Evolutionary conservation across 2,329 filamentous ascomycete genomes (phyloP).

Genomic region (Aspergillus versicolor): DNA sequence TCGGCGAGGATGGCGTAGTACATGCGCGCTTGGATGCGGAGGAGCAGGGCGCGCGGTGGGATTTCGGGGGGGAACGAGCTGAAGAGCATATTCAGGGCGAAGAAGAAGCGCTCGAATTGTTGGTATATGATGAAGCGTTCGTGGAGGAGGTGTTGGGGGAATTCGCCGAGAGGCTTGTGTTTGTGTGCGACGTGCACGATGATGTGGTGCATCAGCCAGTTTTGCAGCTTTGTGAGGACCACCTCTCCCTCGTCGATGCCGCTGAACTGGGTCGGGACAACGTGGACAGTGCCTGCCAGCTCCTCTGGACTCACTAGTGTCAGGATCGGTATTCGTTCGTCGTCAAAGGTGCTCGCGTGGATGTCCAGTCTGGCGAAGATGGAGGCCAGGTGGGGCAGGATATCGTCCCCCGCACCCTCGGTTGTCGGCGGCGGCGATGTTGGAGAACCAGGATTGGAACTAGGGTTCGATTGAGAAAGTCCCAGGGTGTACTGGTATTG

Average conservation of each 20-base stretch:
- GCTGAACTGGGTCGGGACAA: conserved; percentile 4
- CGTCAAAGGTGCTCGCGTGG: conserved; percentile 23
- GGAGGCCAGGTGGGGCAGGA: conserved; percentile 16
- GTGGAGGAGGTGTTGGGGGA: conserved; percentile 3
- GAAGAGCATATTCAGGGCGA: not conserved
- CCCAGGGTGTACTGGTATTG: not conserved
- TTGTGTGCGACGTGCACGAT: conserved; percentile 12
- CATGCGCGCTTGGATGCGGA: conserved; percentile 16
- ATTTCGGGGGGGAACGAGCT: not conserved
- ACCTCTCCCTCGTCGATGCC: conserved; percentile 14
- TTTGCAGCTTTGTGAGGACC: conserved; percentile 21
- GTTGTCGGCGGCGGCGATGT: not conserved
- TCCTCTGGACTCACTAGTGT: conserved; percentile 5
- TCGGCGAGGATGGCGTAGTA: conserved; percentile 17
- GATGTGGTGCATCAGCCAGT: conserved; percentile 23
- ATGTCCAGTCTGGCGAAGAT: conserved; percentile 21
- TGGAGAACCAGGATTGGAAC: too few species aligned
- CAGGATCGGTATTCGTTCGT: conserved; percentile 12
- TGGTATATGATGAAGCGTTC: conserved; percentile 13
- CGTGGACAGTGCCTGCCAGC: not conserved
- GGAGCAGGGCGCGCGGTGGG: conserved; percentile 4
- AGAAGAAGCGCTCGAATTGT: conserved; percentile 6
- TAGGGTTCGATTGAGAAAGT: too few species aligned
- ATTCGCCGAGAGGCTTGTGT: not conserved
- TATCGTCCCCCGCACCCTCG: conserved; percentile 5